phyloP scores from a whole-genome alignment of 192 early-diverging fungal species.

The Entomortierella lignicola region DNA sequence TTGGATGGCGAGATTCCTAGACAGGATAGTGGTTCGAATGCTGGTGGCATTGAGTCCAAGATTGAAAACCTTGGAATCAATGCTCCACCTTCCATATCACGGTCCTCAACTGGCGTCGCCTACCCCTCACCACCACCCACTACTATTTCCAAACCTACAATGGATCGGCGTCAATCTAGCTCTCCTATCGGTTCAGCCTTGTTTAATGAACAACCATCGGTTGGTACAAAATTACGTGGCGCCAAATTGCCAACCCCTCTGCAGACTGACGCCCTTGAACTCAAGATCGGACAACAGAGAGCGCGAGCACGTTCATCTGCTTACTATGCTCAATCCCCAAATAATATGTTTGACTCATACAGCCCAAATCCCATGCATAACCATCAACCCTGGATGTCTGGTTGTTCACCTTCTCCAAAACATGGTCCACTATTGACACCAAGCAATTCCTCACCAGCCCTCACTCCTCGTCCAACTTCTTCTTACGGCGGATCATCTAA shows the following conservation, averaged over 20 bases:
- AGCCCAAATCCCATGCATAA: not conserved
- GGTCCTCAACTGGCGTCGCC: constrained; percentile 12
- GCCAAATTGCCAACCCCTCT: constrained; percentile 21
- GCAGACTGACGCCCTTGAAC: constrained; percentile 23
- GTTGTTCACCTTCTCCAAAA: constrained; percentile 8
- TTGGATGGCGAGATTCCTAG: constrained; percentile 9
- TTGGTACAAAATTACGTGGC: constrained; percentile 1
- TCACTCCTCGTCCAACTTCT: constrained; percentile 19
- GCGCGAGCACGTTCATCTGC: not conserved
- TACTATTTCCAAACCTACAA: constrained; percentile 1
- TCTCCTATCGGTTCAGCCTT: not conserved
- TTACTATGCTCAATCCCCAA: not conserved
- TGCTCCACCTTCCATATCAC: constrained; percentile 4
- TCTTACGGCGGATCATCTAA: constrained; percentile 15
- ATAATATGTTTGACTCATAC: not conserved
- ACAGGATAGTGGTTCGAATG: not conserved
- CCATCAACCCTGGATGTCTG: constrained; percentile 19
- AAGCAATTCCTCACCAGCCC: constrained; percentile 15
- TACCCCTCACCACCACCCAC: constrained; percentile 28
- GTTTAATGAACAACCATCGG: constrained; percentile 1
- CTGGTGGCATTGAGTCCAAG: constrained; percentile 22
- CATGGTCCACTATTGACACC: constrained; percentile 48
- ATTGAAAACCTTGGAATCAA: constrained; percentile 21
- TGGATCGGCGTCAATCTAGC: constrained; percentile 9
- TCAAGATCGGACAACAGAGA: not conserved